phyloP scores from a whole-genome alignment of 2,329 filamentous ascomycete genomes.

The Claviceps fusiformis region DNA sequence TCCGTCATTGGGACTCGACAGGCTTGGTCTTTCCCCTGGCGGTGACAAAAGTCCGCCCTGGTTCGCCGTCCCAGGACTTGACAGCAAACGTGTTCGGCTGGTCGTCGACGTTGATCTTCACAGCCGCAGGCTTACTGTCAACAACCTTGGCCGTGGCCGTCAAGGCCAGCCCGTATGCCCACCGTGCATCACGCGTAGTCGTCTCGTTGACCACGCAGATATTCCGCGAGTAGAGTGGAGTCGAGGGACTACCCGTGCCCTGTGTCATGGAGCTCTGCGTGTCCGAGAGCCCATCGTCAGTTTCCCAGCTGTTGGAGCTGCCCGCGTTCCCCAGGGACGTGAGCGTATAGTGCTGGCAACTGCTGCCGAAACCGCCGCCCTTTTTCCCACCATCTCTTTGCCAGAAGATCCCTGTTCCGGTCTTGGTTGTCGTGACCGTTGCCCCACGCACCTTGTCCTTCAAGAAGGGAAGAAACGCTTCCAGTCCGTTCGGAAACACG shows the following conservation, averaged over 20 bases:
- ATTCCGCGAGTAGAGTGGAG: slow-evolving; percentile 41
- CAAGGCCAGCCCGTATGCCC: not conserved
- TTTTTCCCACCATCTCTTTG: slow-evolving; percentile 29
- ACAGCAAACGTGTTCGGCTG: not conserved
- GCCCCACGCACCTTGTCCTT: slow-evolving; percentile 11
- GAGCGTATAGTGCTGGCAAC: slow-evolving; percentile 43
- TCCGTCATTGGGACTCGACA: too few species aligned
- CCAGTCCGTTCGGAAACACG: slow-evolving; percentile 45
- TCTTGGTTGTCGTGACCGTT: slow-evolving; percentile 35
- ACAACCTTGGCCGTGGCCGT: not conserved
- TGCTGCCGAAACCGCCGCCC: slow-evolving; percentile 39
- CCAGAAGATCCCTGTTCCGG: slow-evolving; percentile 44
- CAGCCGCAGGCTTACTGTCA: not conserved
- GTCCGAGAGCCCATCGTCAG: not conserved
- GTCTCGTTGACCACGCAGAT: slow-evolving; percentile 42
- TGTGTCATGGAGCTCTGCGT: not conserved
- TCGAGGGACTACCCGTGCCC: slow-evolving; percentile 6
- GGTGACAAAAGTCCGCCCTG: not conserved
- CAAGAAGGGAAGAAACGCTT: slow-evolving; percentile 33
- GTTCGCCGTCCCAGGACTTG: not conserved
- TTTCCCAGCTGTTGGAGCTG: not conserved
- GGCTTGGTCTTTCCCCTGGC: not conserved
- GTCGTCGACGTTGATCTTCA: not conserved
- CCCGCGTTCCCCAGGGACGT: slow-evolving; percentile 9
- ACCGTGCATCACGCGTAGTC: slow-evolving; percentile 32